Evolutionary conservation across 306 rosid genomes (phyloP).

Genomic region (Trifolium dubium): DNA sequence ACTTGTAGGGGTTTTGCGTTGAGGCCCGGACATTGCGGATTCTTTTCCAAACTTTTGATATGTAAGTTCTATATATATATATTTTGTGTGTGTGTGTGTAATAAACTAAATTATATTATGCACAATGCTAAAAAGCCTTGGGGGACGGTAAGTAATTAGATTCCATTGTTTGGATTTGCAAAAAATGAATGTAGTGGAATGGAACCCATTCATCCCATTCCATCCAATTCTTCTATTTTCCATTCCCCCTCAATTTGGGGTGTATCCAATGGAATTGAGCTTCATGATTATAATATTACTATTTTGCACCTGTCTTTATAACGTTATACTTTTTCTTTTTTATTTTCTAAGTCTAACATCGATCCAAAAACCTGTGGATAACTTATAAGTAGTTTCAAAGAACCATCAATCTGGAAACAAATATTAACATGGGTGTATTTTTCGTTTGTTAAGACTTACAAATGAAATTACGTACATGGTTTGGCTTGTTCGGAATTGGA

Average conservation of each 20-base stretch:
- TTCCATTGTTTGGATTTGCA: no score
- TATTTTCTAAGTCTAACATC: slow-evolving; percentile 2
- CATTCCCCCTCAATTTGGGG: no score
- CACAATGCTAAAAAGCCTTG: slow-evolving; percentile 14
- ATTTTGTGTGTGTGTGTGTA: background rate
- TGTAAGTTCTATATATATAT: slow-evolving; percentile 57
- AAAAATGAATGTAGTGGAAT: no score
- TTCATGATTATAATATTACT: no score
- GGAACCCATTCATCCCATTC: no score
- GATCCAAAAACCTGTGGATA: background rate
- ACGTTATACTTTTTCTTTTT: no score
- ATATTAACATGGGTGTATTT: slow-evolving; percentile 3
- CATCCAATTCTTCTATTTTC: no score
- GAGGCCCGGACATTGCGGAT: slow-evolving; percentile 88
- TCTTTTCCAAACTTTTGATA: slow-evolving; percentile 92
- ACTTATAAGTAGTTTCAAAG: background rate
- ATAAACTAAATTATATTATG: slow-evolving; percentile 23
- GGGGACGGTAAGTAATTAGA: no score
- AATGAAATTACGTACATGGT: slow-evolving; percentile 11
- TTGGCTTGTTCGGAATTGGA: slow-evolving; percentile 8
- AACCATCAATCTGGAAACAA: background rate
- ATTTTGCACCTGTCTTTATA: no score
- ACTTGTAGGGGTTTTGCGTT: slow-evolving; percentile 86
- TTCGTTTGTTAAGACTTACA: background rate
- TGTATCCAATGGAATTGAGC: no score